Evolutionary conservation across 129 eudicot species (phyloP).

Genomic region (Chrysanthemum makinoi): DNA sequence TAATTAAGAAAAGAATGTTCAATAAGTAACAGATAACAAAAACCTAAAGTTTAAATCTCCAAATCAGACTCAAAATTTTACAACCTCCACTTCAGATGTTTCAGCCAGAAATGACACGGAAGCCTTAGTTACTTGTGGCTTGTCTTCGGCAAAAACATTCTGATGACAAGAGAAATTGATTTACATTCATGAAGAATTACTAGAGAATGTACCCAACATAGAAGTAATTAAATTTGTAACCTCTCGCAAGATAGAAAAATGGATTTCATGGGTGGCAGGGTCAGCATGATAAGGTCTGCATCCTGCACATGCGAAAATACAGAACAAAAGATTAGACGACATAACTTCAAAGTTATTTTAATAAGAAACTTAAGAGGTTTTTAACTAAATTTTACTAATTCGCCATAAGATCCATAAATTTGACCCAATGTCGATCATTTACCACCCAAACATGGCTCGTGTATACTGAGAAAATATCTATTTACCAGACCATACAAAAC

Average conservation of each 20-base stretch:
- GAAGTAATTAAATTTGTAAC: conserved; percentile 23
- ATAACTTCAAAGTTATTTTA: not conserved
- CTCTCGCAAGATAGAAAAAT: conserved; percentile 69
- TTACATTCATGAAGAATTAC: not conserved
- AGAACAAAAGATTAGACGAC: not conserved
- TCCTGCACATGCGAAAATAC: conserved; percentile 37
- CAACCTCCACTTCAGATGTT: not conserved
- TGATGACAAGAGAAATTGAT: conserved; percentile 19
- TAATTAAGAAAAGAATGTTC: not conserved
- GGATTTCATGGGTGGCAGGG: conserved; percentile 57
- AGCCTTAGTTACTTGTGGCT: not conserved
- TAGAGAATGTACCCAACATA: not conserved
- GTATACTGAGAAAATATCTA: not conserved
- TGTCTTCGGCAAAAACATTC: conserved; percentile 31
- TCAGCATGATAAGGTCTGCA: conserved; percentile 61
- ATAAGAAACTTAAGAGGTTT: not conserved
- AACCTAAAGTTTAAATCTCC: not conserved
- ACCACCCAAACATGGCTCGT: no score
- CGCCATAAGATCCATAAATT: no score
- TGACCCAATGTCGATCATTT: no score
- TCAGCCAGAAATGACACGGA: not conserved
- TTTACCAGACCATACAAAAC: conserved; percentile 69
- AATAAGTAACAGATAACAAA: not conserved
- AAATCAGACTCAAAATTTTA: not conserved
- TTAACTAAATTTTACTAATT: no score